A percentile compares a stretch with the other conserved stretches of the same genome.
These are phyloP conservation scores for Raddia guianensis DNA, from an alignment of 176 grass and related monocot genomes.

Conservation along the genomic window DNA sequence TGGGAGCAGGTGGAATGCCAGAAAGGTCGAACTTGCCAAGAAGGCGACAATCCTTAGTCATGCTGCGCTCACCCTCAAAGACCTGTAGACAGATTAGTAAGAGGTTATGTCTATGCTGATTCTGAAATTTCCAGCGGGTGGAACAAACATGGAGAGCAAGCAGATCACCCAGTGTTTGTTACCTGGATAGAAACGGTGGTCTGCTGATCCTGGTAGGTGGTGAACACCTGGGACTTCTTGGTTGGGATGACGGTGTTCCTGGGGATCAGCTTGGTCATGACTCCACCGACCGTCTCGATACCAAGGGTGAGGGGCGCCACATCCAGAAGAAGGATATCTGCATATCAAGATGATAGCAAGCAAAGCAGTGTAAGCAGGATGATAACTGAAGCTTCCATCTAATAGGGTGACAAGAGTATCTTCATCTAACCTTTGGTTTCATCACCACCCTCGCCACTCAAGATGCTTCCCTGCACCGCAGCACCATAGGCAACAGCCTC, in stretches of 20 bases:
- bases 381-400: background rate
- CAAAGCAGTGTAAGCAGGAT: conserved; percentile 15
- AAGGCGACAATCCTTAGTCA: conserved; percentile 82
- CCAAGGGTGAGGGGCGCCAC: conserved; percentile 68
- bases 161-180: background rate
- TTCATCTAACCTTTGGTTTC: conserved; percentile 58
- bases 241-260: conserved; percentile 74
- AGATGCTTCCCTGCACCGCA: conserved; percentile 73
- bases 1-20: conserved; percentile 59
- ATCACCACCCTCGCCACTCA: conserved; percentile 67
- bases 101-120: background rate
- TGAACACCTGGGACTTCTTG: conserved; percentile 79
- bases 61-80: conserved; percentile 76
- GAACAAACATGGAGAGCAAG: background rate
- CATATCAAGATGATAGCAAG: background rate
- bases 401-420: background rate
- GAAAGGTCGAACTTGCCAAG: conserved; percentile 71
- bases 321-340: conserved; percentile 82
- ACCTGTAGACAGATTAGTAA: conserved; percentile 42
- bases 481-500: conserved; percentile 78
- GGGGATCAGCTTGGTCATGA: conserved; percentile 79
- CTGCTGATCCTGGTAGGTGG: conserved; percentile 77
- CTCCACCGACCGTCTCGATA: conserved; percentile 67
- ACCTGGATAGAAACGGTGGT: conserved; percentile 75
- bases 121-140: background rate